Evolutionary conservation across 2,329 filamentous ascomycete genomes (phyloP), one percentile per base, ranked within the genome.

Genomic region (Microdochium paspali): DNA sequence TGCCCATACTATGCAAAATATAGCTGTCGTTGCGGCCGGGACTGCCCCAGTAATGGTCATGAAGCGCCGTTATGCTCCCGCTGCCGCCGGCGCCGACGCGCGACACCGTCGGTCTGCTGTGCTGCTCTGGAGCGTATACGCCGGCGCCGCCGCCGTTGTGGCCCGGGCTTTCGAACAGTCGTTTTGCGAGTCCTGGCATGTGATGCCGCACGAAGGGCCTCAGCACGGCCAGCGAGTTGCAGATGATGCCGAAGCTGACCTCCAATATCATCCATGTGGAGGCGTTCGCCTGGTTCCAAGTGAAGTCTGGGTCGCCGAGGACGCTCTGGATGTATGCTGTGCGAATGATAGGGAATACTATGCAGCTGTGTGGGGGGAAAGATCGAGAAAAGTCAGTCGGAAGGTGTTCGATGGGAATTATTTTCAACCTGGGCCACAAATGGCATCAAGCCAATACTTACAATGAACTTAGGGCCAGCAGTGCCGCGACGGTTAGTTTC

Each of bases 381-480:
- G n/a, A n/a, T n/a, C n/a, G n/a, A n/a, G n/a, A n/a, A n/a, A n/a
- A n/a, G n/a, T n/a, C n/a, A n/a, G n/a, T n/a, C n/a, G n/a, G n/a
- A n/a, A n/a, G n/a, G n/a, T n/a, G n/a, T n/a, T n/a, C n/a, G n/a
- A n/a, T n/a, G n/a, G n/a, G n/a, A n/a, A n/a, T n/a, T n/a, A n/a
- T n/a, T n/a, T n/a, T n/a, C n/a, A 32, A 28, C 7, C 26, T 7
- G 26, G 26, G 26, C 7, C 26, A 13, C 26, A 28, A 28, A 13
- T 7, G 26, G 7, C 26, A 13, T 28, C 13, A 43, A n/a, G 23
- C 43, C 24, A n/a, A 3, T 25, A 54, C 58, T 32, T 48, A 62
- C 66, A 67, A 66, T n/a, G 70, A 65, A 30, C 70, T 71, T 4
- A 74, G 52, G 9, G 63, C 66, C 42, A 74, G 63, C 32, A 73